Conservation (phyloP, 176 grass and related monocot genomes). For the Poa pratensis region DNA sequence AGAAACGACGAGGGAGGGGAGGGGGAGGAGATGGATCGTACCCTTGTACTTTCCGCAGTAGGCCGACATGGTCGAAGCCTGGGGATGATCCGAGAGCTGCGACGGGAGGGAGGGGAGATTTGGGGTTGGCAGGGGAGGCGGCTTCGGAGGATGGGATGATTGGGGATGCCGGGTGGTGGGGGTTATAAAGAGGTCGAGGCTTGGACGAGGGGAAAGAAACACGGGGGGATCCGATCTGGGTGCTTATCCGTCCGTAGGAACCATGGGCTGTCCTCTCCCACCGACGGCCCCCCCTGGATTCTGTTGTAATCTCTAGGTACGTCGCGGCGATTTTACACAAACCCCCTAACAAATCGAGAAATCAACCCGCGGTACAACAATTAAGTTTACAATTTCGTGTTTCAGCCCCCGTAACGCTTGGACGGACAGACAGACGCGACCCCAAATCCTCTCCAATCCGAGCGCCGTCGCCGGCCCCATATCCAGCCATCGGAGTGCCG, state of each 20-base stretch:
- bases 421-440: too few species aligned
- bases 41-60: conserved; percentile 88
- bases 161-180: neutral
- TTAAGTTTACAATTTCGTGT: too few species aligned
- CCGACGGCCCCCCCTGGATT: conserved; percentile 30
- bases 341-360: too few species aligned
- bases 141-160: neutral
- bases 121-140: conserved; percentile 4
- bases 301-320: too few species aligned
- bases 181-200: conserved; percentile 41
- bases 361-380: too few species aligned
- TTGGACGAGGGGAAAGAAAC: conserved; percentile 67
- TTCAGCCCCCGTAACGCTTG: too few species aligned
- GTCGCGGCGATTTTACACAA: too few species aligned
- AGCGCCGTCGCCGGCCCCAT: too few species aligned
- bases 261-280: conserved; percentile 18
- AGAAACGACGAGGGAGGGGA: neutral
- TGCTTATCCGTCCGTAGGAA: conserved; percentile 29
- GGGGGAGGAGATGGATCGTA: conserved; percentile 26
- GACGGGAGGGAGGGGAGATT: conserved; percentile 9
- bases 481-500: too few species aligned
- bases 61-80: conserved; percentile 65
- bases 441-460: too few species aligned
- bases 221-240: conserved; percentile 40
- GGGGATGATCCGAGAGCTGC: neutral